Evolutionary conservation across 1,284 basidiomycete species (phyloP).

Genomic region (Sporisorium exsertum): DNA sequence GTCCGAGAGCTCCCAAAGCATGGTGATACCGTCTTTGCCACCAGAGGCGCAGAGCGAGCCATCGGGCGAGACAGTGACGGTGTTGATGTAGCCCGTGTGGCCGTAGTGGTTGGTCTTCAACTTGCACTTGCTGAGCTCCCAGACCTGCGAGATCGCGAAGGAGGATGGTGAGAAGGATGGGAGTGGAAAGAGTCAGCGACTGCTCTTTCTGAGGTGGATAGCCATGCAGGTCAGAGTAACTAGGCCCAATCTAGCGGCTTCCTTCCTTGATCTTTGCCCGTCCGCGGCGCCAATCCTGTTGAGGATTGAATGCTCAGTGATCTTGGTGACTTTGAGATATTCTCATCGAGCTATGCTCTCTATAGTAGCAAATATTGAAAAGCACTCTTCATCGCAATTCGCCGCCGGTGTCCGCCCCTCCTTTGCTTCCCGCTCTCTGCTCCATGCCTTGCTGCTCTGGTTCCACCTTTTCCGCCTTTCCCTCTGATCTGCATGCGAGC

Average conservation of each 20-base stretch:
- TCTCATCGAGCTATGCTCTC: constrained; percentile 79
- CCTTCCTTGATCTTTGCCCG: constrained; percentile 2
- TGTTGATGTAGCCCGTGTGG: constrained; percentile 99
- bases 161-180: not conserved
- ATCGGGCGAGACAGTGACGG: constrained; percentile 97
- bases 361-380: constrained; percentile 84
- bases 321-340: constrained; percentile 78
- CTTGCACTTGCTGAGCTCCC: constrained; percentile 99
- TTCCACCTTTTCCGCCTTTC: not conserved
- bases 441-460: not conserved
- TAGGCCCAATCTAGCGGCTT: not conserved
- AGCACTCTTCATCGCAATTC: constrained; percentile 69
- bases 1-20: constrained; percentile 99
- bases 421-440: not conserved
- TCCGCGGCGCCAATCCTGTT: constrained; percentile 5
- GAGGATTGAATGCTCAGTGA: constrained; percentile 74
- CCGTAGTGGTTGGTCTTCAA: constrained; percentile 99
- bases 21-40: constrained; percentile 96
- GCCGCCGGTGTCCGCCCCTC: not conserved
- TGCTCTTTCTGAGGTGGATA: not conserved
- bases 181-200: constrained; percentile 6
- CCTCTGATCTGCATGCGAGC: constrained; percentile 53
- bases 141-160: constrained; percentile 77
- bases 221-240: constrained; percentile 12
- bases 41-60: constrained; percentile 99